Conservation (phyloP, 768 basidiomycete genomes). For the Russula ochroleuca region DNA sequence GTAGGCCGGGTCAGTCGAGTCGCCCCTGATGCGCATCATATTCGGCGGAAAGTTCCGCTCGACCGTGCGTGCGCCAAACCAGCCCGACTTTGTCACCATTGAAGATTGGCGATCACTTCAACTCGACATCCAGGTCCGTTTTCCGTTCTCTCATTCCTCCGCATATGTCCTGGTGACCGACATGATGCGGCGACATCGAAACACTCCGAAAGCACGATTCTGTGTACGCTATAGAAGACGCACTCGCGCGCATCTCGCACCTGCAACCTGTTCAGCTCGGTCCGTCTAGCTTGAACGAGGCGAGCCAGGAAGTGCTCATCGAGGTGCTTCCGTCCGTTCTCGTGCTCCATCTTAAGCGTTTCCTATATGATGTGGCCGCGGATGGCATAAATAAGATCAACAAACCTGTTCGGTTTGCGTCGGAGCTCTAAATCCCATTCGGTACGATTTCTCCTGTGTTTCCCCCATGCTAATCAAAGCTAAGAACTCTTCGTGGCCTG, state of each 20-base stretch:
- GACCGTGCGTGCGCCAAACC: constrained; percentile 71
- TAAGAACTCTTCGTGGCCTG: not conserved
- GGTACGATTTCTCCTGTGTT: constrained; percentile 40
- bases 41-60: constrained; percentile 92
- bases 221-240: constrained; percentile 77
- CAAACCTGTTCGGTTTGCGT: constrained; percentile 73
- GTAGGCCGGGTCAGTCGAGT: constrained; percentile 74
- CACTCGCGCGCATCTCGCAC: constrained; percentile 68
- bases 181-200: not conserved
- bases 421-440: constrained; percentile 69
- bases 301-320: constrained; percentile 65
- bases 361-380: constrained; percentile 73
- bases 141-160: not conserved
- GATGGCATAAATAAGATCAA: constrained; percentile 80
- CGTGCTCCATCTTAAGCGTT: constrained; percentile 86
- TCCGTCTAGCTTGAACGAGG: constrained; percentile 45
- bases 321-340: constrained; percentile 80
- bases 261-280: constrained; percentile 79
- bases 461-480: not conserved
- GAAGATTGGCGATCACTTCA: constrained; percentile 90
- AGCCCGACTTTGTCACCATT: constrained; percentile 79
- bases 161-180: no score
- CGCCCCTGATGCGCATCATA: constrained; percentile 83
- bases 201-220: constrained; percentile 51
- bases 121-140: constrained; percentile 77